These are phyloP conservation scores for Nitzschia sp. DNA, from an alignment of 108 stramenopile genomes.

Conservation along the genomic window DNA sequence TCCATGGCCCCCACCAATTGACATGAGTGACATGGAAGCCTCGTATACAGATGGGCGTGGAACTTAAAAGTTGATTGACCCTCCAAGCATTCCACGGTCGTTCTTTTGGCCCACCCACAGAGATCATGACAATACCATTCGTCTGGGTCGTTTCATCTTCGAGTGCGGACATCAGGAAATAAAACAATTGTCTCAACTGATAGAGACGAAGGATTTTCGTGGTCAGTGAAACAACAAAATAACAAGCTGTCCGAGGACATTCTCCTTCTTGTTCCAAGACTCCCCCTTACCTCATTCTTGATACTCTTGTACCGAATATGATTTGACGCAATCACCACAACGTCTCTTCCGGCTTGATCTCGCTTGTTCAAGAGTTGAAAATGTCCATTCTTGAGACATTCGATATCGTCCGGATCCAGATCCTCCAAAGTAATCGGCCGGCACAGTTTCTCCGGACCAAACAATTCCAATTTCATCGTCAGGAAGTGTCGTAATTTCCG, in stretches of 20 bases:
- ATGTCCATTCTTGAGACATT: slow-evolving; percentile 2
- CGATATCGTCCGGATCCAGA: slow-evolving; percentile 9
- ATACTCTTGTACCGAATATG: background rate
- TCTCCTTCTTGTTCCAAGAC: no score
- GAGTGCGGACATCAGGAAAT: slow-evolving; percentile 1
- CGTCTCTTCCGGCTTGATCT: slow-evolving; percentile 3
- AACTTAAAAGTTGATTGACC: background rate
- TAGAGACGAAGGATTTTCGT: background rate
- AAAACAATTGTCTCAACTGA: slow-evolving; percentile 5
- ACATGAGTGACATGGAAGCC: background rate
- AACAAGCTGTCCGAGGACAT: no score
- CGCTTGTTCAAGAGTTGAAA: background rate
- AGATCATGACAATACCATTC: slow-evolving; percentile 4
- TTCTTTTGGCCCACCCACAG: background rate
- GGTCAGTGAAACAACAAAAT: no score
- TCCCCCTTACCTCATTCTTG: slow-evolving; percentile 10
- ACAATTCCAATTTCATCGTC: slow-evolving; percentile 16
- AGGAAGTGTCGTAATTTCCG: background rate
- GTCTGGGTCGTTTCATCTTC: slow-evolving; percentile 13
- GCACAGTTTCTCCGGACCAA: slow-evolving; percentile 6
- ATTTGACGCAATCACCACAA: background rate
- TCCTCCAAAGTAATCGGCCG: slow-evolving; percentile 15
- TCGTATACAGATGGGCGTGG: background rate
- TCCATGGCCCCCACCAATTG: background rate
- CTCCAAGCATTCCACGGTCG: background rate